Conservation (phyloP, 225 moss, liverwort and hornwort species). For the Asterella californica region DNA sequence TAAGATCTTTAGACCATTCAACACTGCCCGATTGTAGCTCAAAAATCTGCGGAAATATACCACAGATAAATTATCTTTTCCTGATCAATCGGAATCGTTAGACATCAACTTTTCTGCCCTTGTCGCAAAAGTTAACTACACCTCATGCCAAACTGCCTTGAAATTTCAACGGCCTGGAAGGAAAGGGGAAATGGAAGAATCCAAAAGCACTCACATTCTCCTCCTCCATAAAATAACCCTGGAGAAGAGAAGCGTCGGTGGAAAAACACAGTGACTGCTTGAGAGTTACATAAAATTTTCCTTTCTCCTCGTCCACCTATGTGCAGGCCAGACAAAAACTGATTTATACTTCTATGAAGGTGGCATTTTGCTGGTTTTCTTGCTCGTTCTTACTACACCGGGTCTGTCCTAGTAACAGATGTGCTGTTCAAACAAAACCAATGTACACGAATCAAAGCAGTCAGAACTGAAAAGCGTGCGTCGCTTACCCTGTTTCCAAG, state of each 20-base stretch:
- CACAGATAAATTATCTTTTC: neutral
- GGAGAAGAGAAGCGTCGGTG: constrained; percentile 66
- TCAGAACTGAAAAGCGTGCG: neutral
- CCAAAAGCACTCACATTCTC: constrained; percentile 54
- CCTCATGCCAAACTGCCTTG: neutral
- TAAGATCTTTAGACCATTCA: constrained; percentile 71
- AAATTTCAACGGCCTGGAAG: neutral
- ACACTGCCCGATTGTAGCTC: constrained; percentile 39
- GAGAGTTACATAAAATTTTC: constrained; percentile 67
- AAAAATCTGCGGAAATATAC: constrained; percentile 28
- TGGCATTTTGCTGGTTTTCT: neutral
- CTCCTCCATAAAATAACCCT: constrained; percentile 79
- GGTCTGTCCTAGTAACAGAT: neutral
- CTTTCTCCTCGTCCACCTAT: constrained; percentile 74
- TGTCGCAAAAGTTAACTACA: neutral
- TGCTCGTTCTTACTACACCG: neutral
- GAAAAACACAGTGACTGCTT: constrained; percentile 93
- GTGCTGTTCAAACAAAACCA: neutral
- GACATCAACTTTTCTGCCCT: neutral
- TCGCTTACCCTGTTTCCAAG: neutral
- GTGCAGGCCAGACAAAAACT: neutral
- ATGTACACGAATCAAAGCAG: neutral
- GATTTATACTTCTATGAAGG: neutral
- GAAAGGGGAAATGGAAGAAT: neutral
- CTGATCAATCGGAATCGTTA: neutral